Conservation (phyloP, 768 basidiomycete genomes). For the Phylloporus sp. region DNA sequence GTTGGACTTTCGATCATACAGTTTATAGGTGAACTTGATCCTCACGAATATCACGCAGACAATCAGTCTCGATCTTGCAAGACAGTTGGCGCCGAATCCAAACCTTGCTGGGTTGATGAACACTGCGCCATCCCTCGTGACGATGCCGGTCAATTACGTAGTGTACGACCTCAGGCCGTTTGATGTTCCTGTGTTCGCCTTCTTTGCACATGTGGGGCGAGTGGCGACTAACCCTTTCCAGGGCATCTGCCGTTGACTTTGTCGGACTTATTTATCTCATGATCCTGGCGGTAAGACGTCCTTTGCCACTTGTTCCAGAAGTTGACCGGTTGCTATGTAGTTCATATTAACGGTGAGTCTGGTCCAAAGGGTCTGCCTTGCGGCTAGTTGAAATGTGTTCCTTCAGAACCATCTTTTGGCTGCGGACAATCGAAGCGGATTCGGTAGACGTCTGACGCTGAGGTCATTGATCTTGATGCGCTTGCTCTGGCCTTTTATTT, state of each 20-base stretch:
- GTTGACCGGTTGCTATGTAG: constrained; percentile 11
- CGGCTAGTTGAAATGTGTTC: not conserved
- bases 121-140: constrained; percentile 47
- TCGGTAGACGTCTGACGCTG: constrained; percentile 38
- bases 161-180: constrained; percentile 54
- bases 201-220: not conserved
- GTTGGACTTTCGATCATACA: not conserved
- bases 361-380: not conserved
- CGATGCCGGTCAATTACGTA: constrained; percentile 46
- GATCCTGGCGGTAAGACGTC: constrained; percentile 25
- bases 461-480: constrained; percentile 39
- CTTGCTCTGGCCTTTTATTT: constrained; percentile 34
- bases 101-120: constrained; percentile 37
- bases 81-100: constrained; percentile 22
- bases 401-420: constrained; percentile 30
- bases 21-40: constrained; percentile 27
- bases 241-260: constrained; percentile 50
- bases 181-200: constrained; percentile 50
- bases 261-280: constrained; percentile 53
- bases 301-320: not conserved
- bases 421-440: constrained; percentile 36
- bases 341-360: constrained; percentile 27
- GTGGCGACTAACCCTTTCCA: constrained; percentile 15
- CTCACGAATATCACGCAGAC: constrained; percentile 36
- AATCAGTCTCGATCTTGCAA: constrained; percentile 34